phyloP scores from a whole-genome alignment of 495 filamentous ascomycete genomes.

The Articulospora tetracladia region DNA sequence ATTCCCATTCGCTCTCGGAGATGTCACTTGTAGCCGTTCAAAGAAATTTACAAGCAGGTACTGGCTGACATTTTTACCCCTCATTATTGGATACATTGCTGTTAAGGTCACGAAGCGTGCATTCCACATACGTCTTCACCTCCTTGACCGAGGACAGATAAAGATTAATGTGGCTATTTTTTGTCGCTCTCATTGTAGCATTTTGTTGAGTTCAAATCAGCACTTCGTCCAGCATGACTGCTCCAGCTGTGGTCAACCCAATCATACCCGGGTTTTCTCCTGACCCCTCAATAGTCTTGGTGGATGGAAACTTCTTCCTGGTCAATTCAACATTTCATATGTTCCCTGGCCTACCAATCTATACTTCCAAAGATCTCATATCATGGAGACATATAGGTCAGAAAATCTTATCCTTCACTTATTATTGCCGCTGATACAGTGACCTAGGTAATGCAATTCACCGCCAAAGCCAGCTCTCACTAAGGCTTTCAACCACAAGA shows the following conservation, averaged over 20 bases:
- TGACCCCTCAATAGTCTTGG: slow-evolving; percentile 50
- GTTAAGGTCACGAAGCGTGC: not conserved
- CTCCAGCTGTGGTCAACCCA: slow-evolving; percentile 33
- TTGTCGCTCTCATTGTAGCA: not conserved
- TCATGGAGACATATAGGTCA: slow-evolving; percentile 29
- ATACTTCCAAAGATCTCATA: slow-evolving; percentile 31
- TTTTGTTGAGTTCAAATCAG: not conserved
- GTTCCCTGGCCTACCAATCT: slow-evolving; percentile 39
- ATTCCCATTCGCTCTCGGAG: not conserved
- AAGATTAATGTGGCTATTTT: not conserved
- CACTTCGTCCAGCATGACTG: not conserved
- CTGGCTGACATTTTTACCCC: not conserved
- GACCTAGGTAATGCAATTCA: slow-evolving; percentile 41
- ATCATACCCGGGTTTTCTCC: slow-evolving; percentile 51
- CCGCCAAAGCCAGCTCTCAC: slow-evolving; percentile 33
- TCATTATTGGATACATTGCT: not conserved
- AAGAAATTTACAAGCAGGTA: not conserved
- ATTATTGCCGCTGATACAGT: slow-evolving; percentile 48
- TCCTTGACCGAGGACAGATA: not conserved
- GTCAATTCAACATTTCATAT: slow-evolving; percentile 35
- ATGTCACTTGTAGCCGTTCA: not conserved
- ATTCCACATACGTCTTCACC: not conserved
- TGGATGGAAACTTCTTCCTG: slow-evolving; percentile 34
- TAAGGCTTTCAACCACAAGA: slow-evolving; percentile 26
- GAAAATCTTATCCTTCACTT: slow-evolving; percentile 36